Conservation (phyloP, 2,329 filamentous ascomycete species). For the Curvularia eragrostidis region DNA sequence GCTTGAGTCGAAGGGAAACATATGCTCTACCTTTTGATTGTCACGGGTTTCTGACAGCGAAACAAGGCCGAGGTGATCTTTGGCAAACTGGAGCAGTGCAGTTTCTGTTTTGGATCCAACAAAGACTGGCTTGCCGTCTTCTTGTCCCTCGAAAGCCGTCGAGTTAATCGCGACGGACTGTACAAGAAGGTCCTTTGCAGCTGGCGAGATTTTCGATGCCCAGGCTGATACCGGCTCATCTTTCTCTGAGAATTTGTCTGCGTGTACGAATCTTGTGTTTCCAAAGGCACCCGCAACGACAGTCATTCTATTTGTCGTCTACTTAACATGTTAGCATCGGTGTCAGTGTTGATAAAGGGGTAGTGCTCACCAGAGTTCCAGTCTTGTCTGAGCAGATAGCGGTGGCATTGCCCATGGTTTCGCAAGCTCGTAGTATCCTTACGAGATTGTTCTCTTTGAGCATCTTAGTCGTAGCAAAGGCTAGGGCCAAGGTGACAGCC, state of each 20-base stretch:
- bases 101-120: conserved; percentile 66
- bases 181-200: conserved; percentile 37
- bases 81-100: conserved; percentile 60
- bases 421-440: conserved; percentile 41
- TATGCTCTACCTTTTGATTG: conserved; percentile 57
- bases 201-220: conserved; percentile 54
- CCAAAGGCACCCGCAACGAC: conserved; percentile 51
- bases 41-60: conserved; percentile 57
- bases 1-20: conserved; percentile 62
- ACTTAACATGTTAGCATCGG: conserved; percentile 2
- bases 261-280: conserved; percentile 57
- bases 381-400: conserved; percentile 49
- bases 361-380: conserved; percentile 32
- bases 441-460: conserved; percentile 48
- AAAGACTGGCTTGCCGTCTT: conserved; percentile 56
- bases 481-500: conserved; percentile 44
- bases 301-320: conserved; percentile 52
- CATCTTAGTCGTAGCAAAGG: conserved; percentile 48
- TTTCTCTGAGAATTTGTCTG: conserved; percentile 52
- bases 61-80: conserved; percentile 59
- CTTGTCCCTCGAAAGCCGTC: conserved; percentile 59
- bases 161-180: conserved; percentile 54
- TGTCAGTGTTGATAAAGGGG: rapidly evolving
- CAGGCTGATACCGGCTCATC: conserved; percentile 51
- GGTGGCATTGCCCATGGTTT: conserved; percentile 48